Percentiles rank a stretch among this genome's conserved stretches.
Conservation (phyloP, 345 rosid genomes). For the Pugionium cornutum region DNA sequence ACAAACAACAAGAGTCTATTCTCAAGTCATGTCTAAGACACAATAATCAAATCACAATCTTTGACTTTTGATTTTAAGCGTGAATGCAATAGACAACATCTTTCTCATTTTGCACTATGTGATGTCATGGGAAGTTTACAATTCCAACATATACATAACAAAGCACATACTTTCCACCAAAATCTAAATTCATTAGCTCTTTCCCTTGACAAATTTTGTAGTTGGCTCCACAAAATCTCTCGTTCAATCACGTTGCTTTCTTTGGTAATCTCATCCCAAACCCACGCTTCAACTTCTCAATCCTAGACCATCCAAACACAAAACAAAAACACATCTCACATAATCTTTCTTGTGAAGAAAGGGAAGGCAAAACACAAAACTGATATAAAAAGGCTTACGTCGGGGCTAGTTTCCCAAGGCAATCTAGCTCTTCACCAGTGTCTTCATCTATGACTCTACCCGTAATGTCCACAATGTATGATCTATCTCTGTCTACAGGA, state of each 20-base stretch:
- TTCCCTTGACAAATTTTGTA: background rate
- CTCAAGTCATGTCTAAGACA: too few species aligned
- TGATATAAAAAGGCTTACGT: slow-evolving; percentile 54
- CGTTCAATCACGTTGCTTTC: slow-evolving; percentile 38
- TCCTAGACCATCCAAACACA: slow-evolving; percentile 42
- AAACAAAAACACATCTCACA: background rate
- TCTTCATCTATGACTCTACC: slow-evolving; percentile 91
- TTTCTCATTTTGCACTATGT: too few species aligned
- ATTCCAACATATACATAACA: too few species aligned
- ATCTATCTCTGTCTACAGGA: slow-evolving; percentile 64
- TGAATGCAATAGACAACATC: too few species aligned
- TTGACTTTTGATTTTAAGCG: too few species aligned
- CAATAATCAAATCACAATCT: too few species aligned
- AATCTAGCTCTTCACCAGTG: slow-evolving; percentile 82
- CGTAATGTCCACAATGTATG: slow-evolving; percentile 69
- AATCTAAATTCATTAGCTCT: background rate
- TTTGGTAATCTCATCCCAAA: slow-evolving; percentile 84
- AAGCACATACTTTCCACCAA: too few species aligned
- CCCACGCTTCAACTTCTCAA: slow-evolving; percentile 80
- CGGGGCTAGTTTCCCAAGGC: slow-evolving; percentile 93
- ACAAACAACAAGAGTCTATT: too few species aligned
- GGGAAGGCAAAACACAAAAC: background rate
- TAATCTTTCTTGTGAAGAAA: background rate
- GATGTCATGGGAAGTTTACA: too few species aligned
- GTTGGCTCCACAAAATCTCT: slow-evolving; percentile 1